Conservation (phyloP, 1,284 basidiomycete genomes). For the Cutaneotrichosporon mucoides region DNA sequence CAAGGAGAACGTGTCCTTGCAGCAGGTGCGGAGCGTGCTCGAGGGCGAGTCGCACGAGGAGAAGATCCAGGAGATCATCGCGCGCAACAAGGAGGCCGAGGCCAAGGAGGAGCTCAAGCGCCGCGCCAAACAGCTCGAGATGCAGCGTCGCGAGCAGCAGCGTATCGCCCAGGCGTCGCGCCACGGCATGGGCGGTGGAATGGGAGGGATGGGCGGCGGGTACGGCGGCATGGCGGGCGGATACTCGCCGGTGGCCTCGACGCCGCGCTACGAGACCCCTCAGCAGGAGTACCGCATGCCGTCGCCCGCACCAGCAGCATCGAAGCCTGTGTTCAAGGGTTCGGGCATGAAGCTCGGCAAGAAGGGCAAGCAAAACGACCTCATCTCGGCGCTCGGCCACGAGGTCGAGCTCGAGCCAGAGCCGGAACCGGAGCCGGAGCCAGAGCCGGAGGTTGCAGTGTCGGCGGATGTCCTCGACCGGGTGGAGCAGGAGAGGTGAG, state of each 20-base stretch:
- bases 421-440: slow-evolving; percentile 48
- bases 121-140: slow-evolving; percentile 94
- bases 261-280: slow-evolving; percentile 61
- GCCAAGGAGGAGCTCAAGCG: slow-evolving; percentile 99
- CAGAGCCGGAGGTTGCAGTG: slow-evolving; percentile 52
- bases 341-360: slow-evolving; percentile 95
- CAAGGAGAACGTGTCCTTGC: slow-evolving; percentile 85
- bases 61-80: slow-evolving; percentile 99
- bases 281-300: slow-evolving; percentile 37
- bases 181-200: slow-evolving; percentile 44
- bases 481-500: slow-evolving; percentile 72
- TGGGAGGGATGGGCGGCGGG: slow-evolving; percentile 55
- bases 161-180: slow-evolving; percentile 57
- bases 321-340: slow-evolving; percentile 83
- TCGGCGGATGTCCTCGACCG: slow-evolving; percentile 63
- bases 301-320: slow-evolving; percentile 52
- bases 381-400: slow-evolving; percentile 80
- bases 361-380: slow-evolving; percentile 82
- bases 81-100: slow-evolving; percentile 97
- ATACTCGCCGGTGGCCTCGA: slow-evolving; percentile 56
- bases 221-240: slow-evolving; percentile 38
- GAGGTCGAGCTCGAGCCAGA: slow-evolving; percentile 58
- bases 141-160: slow-evolving; percentile 93
- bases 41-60: slow-evolving; percentile 99
- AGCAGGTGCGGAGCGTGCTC: slow-evolving; percentile 85